Evolutionary conservation across 176 grass and related monocot species (phyloP), one percentile per base, ranked within the genome.

Genomic region (Saccharum officinarum): DNA sequence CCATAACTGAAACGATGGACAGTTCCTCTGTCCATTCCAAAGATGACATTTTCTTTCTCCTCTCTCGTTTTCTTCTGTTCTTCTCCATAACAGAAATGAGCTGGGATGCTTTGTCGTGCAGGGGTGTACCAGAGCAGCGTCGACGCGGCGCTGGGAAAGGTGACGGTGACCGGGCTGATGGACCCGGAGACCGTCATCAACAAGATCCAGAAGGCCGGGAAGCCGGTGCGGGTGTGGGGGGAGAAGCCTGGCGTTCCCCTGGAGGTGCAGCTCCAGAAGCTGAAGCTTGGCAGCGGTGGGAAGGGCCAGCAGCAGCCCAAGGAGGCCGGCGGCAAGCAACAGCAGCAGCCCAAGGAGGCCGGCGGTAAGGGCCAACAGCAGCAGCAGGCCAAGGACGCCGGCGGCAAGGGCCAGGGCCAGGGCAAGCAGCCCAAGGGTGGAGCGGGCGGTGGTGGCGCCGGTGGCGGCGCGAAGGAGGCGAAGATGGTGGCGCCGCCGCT

Each of bases 401-500:
- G 50, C 1, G 50, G 6, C 17, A 57, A 57, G 54, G 54, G 54
- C 18, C 45, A 89, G 1, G 82, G 62, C 7, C 77, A 85, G 4
- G 25, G 23, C 14, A 6, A 55, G 50, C 50, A 0, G 50, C 17
- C 50, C 50, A 54, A 87, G 28, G 78, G 63, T 34, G 78, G 78
- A 61, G 50, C 5, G 17, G 78, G 55, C 3, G 76, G n/a, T n/a
- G 69, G 39, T 26, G 69, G 69, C 3, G 70, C 62, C 7, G 73
- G 62, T 4, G 71, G 50, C 6, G 81, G 87, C 34, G 78, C 71
- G 10, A 90, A 85, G 16, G 79, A 82, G 17, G 80, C 17, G 0
- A 92, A 89, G 49, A 55, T 71, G 49, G 72, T 15, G 59, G 25
- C 83, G 77, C 57, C n/a, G n/a, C 22, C 57, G 15, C 47, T 14